Conservation (phyloP, 192 early-diverging fungal species). For the Fimicolochytrium jonesii region DNA sequence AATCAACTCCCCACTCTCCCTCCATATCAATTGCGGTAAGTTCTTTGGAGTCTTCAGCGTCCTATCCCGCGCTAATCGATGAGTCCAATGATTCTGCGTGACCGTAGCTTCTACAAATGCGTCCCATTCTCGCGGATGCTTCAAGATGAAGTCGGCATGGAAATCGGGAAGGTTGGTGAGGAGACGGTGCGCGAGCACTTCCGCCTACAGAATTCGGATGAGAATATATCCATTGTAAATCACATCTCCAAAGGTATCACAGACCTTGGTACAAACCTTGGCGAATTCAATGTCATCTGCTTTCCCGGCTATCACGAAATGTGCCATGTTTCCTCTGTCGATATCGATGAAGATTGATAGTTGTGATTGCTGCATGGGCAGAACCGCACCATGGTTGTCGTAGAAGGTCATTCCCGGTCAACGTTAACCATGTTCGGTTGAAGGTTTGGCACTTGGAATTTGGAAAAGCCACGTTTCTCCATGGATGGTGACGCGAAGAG, state of each 20-base stretch:
- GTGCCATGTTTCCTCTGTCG: neutral
- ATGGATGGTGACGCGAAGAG: too few species aligned
- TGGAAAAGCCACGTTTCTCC: too few species aligned
- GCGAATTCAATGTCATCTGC: conserved; percentile 21
- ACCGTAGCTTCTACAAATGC: conserved; percentile 1
- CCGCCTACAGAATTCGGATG: neutral
- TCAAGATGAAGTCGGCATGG: conserved; percentile 5
- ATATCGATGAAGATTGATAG: neutral
- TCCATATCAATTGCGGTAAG: conserved; percentile 16
- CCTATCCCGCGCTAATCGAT: conserved; percentile 13
- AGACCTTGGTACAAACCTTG: too few species aligned
- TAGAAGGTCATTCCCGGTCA: too few species aligned
- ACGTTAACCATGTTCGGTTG: too few species aligned
- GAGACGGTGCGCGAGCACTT: conserved; percentile 23
- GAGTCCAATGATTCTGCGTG: conserved; percentile 7
- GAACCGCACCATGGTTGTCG: too few species aligned
- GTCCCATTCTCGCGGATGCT: neutral
- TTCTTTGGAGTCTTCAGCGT: conserved; percentile 2
- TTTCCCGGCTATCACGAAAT: conserved; percentile 21
- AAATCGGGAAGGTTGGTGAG: conserved; percentile 20
- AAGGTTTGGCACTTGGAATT: too few species aligned
- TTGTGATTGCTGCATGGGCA: too few species aligned
- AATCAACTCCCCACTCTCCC: conserved; percentile 24
- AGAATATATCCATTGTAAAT: neutral
- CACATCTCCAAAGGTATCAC: neutral